Evolutionary conservation across 495 filamentous ascomycete species (phyloP), one percentile per base, ranked within the genome.

Genomic region (Cladorrhinum samala): DNA sequence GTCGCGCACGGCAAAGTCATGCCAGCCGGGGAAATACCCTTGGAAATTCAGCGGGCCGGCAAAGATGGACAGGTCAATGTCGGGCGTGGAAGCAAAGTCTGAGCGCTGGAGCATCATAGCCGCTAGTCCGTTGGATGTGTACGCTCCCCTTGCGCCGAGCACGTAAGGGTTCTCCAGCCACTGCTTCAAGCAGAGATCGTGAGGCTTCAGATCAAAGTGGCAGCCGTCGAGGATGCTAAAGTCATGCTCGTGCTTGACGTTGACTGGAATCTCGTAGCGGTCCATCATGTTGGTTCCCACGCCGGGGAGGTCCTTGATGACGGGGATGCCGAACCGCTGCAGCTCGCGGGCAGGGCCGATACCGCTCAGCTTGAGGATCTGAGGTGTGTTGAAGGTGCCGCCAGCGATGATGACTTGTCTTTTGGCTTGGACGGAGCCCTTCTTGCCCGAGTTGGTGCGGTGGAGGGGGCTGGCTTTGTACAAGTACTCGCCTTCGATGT

Each of bases 231-330:
- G 65, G 0, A 70, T 59, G 0, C 62, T 57, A 53, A 74, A 78
- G 61, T 77, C 65, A 16, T 63, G 40, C 18, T 75, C 70, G 9
- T 68, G 62, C 2, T 72, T 66, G 46, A 68, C 77, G 30, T 73
- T 68, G 7, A 83, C 72, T 30, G 68, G 58, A 23, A 68, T 72
- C 50, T 85, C 82, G 59, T 83, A 80, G 61, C 79, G 80, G 57
- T 87, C 82, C 52, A 85, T 81, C 2, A 87, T 67, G 62, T 87
- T 87, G 17, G 71, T 71, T 27, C 85, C 85, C 0, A 87, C 83
- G 11, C 77, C 81, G 0, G 82, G 81, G 0, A 81, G 68, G 55
- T 85, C 75, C 25, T 66, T 53, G 1, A 84, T 51, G 1, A 83
- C 68, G 7, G 71, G 60, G 50, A 87, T 84, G 16, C 66, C 61